These are phyloP conservation scores for Prunus salicina DNA, from an alignment of 306 rosid species.

Conservation along the genomic window DNA sequence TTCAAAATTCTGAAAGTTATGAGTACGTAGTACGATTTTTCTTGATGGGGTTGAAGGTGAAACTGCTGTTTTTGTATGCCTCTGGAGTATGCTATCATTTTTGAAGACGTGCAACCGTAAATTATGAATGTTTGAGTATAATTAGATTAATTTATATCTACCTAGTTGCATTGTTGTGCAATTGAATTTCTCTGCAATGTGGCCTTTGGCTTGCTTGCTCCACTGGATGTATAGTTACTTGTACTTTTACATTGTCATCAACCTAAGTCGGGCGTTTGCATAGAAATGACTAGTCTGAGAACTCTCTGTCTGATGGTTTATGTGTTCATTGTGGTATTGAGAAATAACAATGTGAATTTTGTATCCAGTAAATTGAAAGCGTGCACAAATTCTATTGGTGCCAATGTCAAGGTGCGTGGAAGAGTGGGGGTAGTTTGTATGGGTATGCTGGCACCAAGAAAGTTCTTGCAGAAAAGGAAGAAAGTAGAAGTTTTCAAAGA, in stretches of 20 bases:
- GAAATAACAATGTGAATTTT: conserved; percentile 3
- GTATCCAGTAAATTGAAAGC: conserved; percentile 41
- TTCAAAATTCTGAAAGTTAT: background rate
- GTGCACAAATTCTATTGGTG: conserved; percentile 33
- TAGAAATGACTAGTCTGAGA: background rate
- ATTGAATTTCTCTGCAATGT: background rate
- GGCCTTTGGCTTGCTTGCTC: background rate
- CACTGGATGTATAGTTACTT: background rate
- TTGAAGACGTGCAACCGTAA: background rate
- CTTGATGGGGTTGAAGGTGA: background rate
- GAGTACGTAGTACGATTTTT: background rate
- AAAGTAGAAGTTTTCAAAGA: conserved; percentile 60
- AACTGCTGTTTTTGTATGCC: background rate
- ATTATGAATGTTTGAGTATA: background rate
- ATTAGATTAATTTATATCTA: background rate
- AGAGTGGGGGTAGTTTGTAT: conserved; percentile 53
- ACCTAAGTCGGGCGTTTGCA: background rate
- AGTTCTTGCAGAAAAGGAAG: conserved; percentile 71
- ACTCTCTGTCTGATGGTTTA: background rate
- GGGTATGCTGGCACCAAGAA: conserved; percentile 85
- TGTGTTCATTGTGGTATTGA: conserved; percentile 4
- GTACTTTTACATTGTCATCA: background rate
- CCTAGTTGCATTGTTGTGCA: background rate
- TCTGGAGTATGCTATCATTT: background rate
- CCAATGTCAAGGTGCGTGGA: conserved; percentile 43